These are phyloP conservation scores for Penicillium dipodomyicola DNA, from an alignment of 495 filamentous ascomycete genomes.

Conservation along the genomic window DNA sequence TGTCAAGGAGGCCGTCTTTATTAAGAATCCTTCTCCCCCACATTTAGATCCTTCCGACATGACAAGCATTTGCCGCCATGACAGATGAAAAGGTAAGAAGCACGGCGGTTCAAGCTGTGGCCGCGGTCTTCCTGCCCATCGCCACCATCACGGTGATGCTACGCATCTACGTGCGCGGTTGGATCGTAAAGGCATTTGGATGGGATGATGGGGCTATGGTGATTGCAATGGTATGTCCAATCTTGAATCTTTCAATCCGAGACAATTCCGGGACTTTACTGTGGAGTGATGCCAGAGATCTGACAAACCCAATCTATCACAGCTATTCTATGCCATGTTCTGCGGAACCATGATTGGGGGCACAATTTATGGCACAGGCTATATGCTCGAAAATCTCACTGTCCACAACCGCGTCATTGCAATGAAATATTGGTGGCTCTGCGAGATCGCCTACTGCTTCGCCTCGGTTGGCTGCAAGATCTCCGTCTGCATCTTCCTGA, in stretches of 20 bases:
- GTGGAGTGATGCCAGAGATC: not conserved
- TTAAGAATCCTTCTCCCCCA: constrained; percentile 10
- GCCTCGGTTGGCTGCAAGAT: constrained; percentile 42
- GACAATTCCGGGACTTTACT: not conserved
- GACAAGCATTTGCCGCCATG: constrained; percentile 7
- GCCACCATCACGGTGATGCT: constrained; percentile 37
- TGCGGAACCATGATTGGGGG: constrained; percentile 43
- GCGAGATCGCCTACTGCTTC: constrained; percentile 45
- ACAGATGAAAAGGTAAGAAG: constrained; percentile 28
- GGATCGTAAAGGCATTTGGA: constrained; percentile 43
- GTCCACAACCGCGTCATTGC: constrained; percentile 31
- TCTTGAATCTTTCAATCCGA: not conserved
- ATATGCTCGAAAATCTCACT: constrained; percentile 25
- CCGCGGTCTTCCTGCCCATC: constrained; percentile 40
- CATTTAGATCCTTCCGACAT: not conserved
- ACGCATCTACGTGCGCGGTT: constrained; percentile 44
- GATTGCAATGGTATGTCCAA: constrained; percentile 31
- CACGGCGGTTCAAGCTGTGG: constrained; percentile 32
- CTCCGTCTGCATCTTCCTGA: constrained; percentile 46
- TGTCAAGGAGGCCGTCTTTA: not conserved
- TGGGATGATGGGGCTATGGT: constrained; percentile 46
- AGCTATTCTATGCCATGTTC: constrained; percentile 41
- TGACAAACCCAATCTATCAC: constrained; percentile 4
- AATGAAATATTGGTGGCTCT: constrained; percentile 47
- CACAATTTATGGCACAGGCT: constrained; percentile 37